Conservation (phyloP, 176 grass and related monocot genomes). For the Oryza nivara region DNA sequence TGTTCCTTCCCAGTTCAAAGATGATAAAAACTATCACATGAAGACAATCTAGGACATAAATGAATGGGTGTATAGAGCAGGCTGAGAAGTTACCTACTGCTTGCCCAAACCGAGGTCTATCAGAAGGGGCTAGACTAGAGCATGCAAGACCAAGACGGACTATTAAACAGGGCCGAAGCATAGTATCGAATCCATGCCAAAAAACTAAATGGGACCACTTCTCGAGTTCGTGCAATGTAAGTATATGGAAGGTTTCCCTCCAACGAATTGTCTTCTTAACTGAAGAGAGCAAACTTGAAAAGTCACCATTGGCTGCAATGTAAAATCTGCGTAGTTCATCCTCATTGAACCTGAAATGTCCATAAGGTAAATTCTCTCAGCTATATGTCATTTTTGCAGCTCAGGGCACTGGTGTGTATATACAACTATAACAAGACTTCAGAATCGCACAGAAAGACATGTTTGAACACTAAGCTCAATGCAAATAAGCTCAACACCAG, state of each 20-base stretch:
- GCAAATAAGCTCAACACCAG: slow-evolving; percentile 6
- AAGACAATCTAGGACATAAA: slow-evolving; percentile 16
- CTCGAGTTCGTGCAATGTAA: slow-evolving; percentile 88
- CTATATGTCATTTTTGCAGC: slow-evolving; percentile 21
- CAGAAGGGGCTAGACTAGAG: slow-evolving; percentile 65
- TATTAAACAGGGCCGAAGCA: slow-evolving; percentile 86
- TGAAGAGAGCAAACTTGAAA: slow-evolving; percentile 73
- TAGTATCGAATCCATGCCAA: slow-evolving; percentile 95
- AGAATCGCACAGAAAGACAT: slow-evolving; percentile 17
- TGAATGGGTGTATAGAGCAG: slow-evolving; percentile 23
- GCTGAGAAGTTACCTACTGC: slow-evolving; percentile 78
- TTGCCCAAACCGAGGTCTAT: slow-evolving; percentile 86
- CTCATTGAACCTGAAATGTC: slow-evolving; percentile 72
- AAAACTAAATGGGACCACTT: slow-evolving; percentile 94
- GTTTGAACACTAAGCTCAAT: slow-evolving; percentile 7
- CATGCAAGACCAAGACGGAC: slow-evolving; percentile 90
- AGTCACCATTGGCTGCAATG: slow-evolving; percentile 72
- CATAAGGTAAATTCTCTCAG: slow-evolving; percentile 27
- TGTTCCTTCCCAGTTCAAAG: slow-evolving; percentile 8
- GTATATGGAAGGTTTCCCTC: slow-evolving; percentile 91
- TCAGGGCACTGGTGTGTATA: neutral
- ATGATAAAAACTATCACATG: slow-evolving; percentile 21
- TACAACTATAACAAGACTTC: slow-evolving; percentile 12
- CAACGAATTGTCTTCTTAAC: slow-evolving; percentile 92
- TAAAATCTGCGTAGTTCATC: slow-evolving; percentile 88